phyloP scores from a whole-genome alignment of 106 monocot genomes.

The Chionographis japonica region DNA sequence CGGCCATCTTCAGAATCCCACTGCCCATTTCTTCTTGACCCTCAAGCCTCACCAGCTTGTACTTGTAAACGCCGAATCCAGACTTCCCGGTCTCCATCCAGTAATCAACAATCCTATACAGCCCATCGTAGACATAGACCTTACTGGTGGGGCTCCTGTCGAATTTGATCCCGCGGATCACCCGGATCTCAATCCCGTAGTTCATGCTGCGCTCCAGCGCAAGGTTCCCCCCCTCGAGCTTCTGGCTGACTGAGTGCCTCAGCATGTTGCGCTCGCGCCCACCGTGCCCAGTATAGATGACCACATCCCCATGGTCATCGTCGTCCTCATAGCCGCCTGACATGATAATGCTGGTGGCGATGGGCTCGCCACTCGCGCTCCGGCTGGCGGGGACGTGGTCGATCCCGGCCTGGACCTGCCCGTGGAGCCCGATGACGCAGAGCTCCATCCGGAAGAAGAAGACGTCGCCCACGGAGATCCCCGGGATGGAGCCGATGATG shows the following conservation, averaged over 20 bases:
- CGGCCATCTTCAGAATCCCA: slow-evolving; percentile 28
- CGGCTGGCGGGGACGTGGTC: slow-evolving; percentile 42
- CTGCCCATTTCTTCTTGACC: slow-evolving; percentile 67
- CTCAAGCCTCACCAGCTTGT: slow-evolving; percentile 54
- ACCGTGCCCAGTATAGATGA: slow-evolving; percentile 71
- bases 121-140: slow-evolving; percentile 65
- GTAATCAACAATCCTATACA: slow-evolving; percentile 57
- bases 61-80: slow-evolving; percentile 68
- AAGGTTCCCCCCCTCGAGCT: slow-evolving; percentile 61
- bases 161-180: slow-evolving; percentile 47
- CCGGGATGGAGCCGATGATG: slow-evolving; percentile 82
- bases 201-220: slow-evolving; percentile 59
- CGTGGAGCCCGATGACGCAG: slow-evolving; percentile 85
- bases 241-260: slow-evolving; percentile 35
- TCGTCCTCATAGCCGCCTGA: slow-evolving; percentile 84
- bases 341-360: slow-evolving; percentile 71
- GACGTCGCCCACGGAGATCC: slow-evolving; percentile 76
- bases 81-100: slow-evolving; percentile 68
- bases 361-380: slow-evolving; percentile 45
- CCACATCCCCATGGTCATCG: slow-evolving; percentile 49
- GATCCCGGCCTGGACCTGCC: slow-evolving; percentile 91
- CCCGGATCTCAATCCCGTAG: slow-evolving; percentile 70
- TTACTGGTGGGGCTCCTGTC: slow-evolving; percentile 30
- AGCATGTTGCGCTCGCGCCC: slow-evolving; percentile 39
- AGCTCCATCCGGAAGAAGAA: slow-evolving; percentile 93